A percentile compares a stretch with the other conserved stretches of the same genome.
Evolutionary conservation across 371 early-diverging fungal species (phyloP).

Genomic region (Dichotomocladium elegans): DNA sequence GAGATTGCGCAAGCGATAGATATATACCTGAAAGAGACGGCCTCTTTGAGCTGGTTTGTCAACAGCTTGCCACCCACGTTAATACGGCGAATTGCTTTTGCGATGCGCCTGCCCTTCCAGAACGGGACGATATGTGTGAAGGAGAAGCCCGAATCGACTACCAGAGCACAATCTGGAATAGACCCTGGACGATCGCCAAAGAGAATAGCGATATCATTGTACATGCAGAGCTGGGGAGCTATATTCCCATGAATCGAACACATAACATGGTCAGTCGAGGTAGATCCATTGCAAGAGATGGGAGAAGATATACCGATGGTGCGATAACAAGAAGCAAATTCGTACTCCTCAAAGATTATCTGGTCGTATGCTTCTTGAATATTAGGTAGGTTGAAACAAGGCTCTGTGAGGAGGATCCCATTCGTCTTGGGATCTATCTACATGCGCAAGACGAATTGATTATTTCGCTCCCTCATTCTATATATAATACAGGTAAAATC

Average conservation of each 20-base stretch:
- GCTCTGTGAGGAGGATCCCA: constrained; percentile 72
- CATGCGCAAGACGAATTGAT: neutral
- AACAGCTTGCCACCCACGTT: constrained; percentile 84
- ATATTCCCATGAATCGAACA: neutral
- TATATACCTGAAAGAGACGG: constrained; percentile 73
- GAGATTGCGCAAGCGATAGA: no score
- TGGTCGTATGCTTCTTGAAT: constrained; percentile 76
- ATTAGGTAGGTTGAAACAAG: constrained; percentile 72
- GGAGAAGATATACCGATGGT: constrained; percentile 57
- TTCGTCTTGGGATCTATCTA: constrained; percentile 64
- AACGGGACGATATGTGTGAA: constrained; percentile 82
- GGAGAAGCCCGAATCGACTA: constrained; percentile 83
- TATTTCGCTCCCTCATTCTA: neutral
- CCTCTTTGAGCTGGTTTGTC: constrained; percentile 87
- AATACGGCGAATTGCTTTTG: constrained; percentile 55
- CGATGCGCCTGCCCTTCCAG: constrained; percentile 49
- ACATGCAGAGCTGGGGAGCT: constrained; percentile 40
- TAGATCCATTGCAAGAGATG: no score
- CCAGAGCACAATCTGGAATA: constrained; percentile 59
- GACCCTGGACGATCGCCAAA: constrained; percentile 42
- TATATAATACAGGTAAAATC: neutral
- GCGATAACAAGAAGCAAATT: constrained; percentile 62
- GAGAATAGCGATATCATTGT: constrained; percentile 49
- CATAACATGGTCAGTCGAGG: no score
- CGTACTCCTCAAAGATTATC: constrained; percentile 83